Base-by-base conservation (phyloP, 306 rosid genomes). In the Pterocarpus santalinus region DNA sequence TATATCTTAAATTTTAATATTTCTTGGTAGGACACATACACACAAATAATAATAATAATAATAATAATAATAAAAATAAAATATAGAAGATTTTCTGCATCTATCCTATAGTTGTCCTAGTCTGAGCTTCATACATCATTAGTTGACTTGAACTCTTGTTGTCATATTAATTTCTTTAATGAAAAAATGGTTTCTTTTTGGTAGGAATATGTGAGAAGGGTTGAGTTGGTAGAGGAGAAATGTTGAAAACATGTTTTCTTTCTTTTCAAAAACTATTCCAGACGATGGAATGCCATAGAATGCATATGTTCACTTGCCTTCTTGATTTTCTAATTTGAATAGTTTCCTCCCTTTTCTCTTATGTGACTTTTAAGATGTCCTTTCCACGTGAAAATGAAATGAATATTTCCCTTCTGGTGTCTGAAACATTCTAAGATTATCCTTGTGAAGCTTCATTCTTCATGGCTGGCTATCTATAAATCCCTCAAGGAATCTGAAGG, bases 401-500 rank as follows among this genome's bases (percentile, higher is more conserved):
- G 60, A 43, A 52, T 5, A 10, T 10, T 73, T 66, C 43, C 51
- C 15, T 49, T 43, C 1, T 55, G 55, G 72, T 80, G 33, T 75
- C 72, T 63, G 65, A 46, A 58, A 67, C 58, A 13, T 69, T 61
- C 53, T 66, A 60, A 10, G 4, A 14, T 55, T 55, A 56, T 55
- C 52, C 41, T 43, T 73, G 77, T 30, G 55, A 55, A 32, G 55
- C 14, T 55, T 73, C 32, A 56, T 65, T 62, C 58, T 49, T 58
- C 65, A 33, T 72, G 51, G 30, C n/a, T 58, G 12, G 67, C 72
- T 76, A 72, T 85, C 30, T 35, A 36, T 72, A 12, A 39, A 34
- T 66, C 63, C 33, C 63, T 38, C 39, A 76, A 30, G 75, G 75
- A 72, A 85, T 53, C 78, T 78, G 30, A 85, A 33, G 64, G 39